Conservation (phyloP, 441 rosid species). For the Eugenia klotzschiana region DNA sequence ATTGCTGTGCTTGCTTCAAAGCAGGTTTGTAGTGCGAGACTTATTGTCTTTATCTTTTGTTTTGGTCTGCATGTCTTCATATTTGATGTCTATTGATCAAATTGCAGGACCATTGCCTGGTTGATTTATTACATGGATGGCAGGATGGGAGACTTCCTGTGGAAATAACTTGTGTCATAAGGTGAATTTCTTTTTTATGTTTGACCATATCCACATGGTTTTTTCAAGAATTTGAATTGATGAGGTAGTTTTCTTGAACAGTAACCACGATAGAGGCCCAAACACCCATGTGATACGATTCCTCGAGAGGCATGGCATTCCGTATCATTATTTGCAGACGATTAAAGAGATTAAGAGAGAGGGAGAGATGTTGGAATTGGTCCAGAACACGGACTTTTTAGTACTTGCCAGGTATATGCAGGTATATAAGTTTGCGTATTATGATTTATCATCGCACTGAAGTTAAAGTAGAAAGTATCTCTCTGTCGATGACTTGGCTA, state of each 20-base stretch:
- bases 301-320: constrained; percentile 76
- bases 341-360: constrained; percentile 50
- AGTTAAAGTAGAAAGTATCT: background rate
- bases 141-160: constrained; percentile 84
- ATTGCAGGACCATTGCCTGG: constrained; percentile 76
- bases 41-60: background rate
- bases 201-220: background rate
- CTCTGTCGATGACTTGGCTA: background rate
- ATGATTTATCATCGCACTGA: background rate
- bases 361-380: constrained; percentile 63
- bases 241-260: constrained; percentile 13
- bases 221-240: background rate
- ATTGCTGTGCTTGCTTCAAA: constrained; percentile 69
- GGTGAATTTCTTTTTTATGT: constrained; percentile 20
- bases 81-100: background rate
- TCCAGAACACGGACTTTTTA: constrained; percentile 66
- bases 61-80: background rate
- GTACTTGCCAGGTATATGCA: constrained; percentile 98
- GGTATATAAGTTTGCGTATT: constrained; percentile 29
- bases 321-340: constrained; percentile 55
- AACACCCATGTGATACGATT: constrained; percentile 73
- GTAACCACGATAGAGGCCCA: constrained; percentile 81
- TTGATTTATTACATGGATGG: constrained; percentile 80
- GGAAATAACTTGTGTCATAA: constrained; percentile 76
- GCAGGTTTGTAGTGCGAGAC: constrained; percentile 24